Percentiles rank a stretch among this genome's conserved stretches.
phyloP scores from a whole-genome alignment of 139 green algal genomes.

The Picochlorum sp. region DNA sequence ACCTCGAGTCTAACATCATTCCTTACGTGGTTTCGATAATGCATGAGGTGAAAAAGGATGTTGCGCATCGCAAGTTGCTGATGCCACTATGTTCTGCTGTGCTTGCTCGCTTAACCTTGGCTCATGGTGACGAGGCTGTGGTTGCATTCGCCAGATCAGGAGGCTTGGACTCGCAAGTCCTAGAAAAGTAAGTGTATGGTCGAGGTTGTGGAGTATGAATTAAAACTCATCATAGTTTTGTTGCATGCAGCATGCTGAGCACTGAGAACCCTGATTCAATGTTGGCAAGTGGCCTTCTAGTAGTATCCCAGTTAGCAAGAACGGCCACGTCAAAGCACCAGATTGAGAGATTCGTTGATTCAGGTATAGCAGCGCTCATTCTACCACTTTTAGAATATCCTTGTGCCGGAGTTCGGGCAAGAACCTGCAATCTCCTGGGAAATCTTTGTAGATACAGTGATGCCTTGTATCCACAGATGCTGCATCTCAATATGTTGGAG shows the following conservation, averaged over 20 bases:
- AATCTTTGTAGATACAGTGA: constrained; percentile 88
- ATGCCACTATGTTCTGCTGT: not conserved
- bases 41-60: constrained; percentile 4
- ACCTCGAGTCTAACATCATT: not conserved
- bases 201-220: not conserved
- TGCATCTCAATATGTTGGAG: constrained; percentile 44
- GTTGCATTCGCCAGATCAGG: constrained; percentile 23
- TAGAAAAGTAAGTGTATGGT: constrained; percentile 13
- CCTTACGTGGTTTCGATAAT: constrained; percentile 3
- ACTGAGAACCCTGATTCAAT: constrained; percentile 28
- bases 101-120: not conserved
- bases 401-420: constrained; percentile 64
- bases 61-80: not conserved
- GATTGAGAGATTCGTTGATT: constrained; percentile 23
- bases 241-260: constrained; percentile 14
- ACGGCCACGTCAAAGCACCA: constrained; percentile 16
- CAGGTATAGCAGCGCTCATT: constrained; percentile 9
- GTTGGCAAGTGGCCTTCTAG: constrained; percentile 47
- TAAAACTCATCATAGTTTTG: not conserved
- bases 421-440: constrained; percentile 79
- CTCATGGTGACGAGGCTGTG: not conserved
- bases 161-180: constrained; percentile 24
- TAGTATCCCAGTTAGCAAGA: constrained; percentile 59
- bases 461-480: constrained; percentile 68
- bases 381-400: constrained; percentile 42